Conservation (phyloP, 2,329 filamentous ascomycete genomes). For the Talaromyces sp. region DNA sequence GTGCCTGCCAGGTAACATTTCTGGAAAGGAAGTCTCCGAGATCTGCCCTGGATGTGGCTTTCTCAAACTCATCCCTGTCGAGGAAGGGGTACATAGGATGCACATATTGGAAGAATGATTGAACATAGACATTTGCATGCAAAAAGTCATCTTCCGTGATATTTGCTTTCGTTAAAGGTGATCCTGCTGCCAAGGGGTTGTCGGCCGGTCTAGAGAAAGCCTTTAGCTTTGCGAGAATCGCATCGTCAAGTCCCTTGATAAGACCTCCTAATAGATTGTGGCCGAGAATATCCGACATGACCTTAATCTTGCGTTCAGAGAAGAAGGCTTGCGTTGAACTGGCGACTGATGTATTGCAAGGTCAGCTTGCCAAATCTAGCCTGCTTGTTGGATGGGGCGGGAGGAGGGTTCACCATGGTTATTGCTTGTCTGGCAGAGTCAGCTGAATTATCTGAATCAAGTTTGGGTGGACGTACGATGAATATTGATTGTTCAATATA, state of each 20-base stretch:
- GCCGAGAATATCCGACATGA: conserved; percentile 28
- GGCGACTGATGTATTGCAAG: conserved; percentile 23
- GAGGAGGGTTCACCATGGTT: too few species aligned
- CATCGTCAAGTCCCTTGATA: too few species aligned
- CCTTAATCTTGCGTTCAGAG: conserved; percentile 33
- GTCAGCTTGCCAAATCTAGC: background rate
- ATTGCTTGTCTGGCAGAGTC: too few species aligned
- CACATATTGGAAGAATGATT: conserved; percentile 42
- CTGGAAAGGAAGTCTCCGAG: background rate
- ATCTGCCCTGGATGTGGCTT: conserved; percentile 22
- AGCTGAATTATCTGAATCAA: too few species aligned
- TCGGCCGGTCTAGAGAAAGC: too few species aligned
- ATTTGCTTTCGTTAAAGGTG: too few species aligned
- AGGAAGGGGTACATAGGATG: conserved; percentile 46
- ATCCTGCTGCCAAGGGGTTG: too few species aligned
- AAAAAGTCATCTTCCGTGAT: too few species aligned
- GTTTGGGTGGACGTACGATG: too few species aligned
- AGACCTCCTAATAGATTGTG: conserved; percentile 25
- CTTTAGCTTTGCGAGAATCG: too few species aligned
- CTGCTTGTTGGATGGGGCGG: too few species aligned
- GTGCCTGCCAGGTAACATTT: background rate
- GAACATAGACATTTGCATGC: background rate
- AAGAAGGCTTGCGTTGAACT: conserved; percentile 38
- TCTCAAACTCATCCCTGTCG: conserved; percentile 38
- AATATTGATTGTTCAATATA: too few species aligned